Evolutionary conservation across 768 basidiomycete genomes (phyloP).

Genomic region (Boletus vinaceobasis): DNA sequence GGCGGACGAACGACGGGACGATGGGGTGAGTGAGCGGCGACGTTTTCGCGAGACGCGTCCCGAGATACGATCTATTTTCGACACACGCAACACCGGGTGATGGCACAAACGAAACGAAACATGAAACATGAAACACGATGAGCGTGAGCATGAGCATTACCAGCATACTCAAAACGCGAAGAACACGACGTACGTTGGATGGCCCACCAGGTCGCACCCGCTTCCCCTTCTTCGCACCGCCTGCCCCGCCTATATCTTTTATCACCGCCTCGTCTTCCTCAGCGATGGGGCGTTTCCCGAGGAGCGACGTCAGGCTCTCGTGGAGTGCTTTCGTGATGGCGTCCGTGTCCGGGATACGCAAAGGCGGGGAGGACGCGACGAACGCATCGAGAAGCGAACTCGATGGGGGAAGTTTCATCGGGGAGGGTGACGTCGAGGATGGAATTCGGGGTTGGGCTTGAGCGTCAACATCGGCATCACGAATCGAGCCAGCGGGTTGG

Average conservation of each 20-base stretch:
- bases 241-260: conserved; percentile 12
- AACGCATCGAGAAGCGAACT: conserved; percentile 17
- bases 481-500: conserved; percentile 2
- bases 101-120: neutral
- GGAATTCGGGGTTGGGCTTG: conserved; percentile 41
- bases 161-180: no score
- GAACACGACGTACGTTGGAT: conserved; percentile 31
- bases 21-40: conserved; percentile 1
- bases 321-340: conserved; percentile 58
- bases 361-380: conserved; percentile 22
- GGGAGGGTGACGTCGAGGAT: conserved; percentile 55
- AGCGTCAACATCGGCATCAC: conserved; percentile 21
- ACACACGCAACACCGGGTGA: neutral
- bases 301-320: conserved; percentile 62
- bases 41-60: conserved; percentile 35
- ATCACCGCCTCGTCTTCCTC: conserved; percentile 33
- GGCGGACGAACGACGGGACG: conserved; percentile 5
- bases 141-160: neutral
- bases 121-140: neutral
- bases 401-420: conserved; percentile 42
- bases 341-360: conserved; percentile 40
- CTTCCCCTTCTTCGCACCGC: conserved; percentile 30
- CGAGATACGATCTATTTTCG: conserved; percentile 29
- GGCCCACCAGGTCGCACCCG: conserved; percentile 36
- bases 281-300: conserved; percentile 61